phyloP scores from a whole-genome alignment of 139 green algal genomes.

The Chara braunii region DNA sequence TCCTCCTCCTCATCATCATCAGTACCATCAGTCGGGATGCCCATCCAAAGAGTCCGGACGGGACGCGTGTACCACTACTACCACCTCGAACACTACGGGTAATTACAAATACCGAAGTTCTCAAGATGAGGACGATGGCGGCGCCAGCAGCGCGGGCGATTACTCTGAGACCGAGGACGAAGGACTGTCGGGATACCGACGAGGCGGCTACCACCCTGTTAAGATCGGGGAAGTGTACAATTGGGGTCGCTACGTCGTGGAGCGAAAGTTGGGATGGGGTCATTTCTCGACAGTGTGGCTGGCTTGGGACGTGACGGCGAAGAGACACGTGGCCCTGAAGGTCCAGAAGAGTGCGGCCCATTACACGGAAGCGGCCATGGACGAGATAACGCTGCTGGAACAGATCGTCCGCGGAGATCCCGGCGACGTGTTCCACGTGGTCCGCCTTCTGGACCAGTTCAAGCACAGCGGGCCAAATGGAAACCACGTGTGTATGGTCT shows the following conservation, averaged over 20 bases:
- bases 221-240: constrained; percentile 80
- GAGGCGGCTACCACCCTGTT: constrained; percentile 91
- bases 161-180: constrained; percentile 55
- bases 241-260: constrained; percentile 76
- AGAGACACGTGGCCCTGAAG: constrained; percentile 53
- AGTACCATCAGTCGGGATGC: too few relatives aligned
- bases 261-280: constrained; percentile 96
- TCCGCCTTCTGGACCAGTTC: constrained; percentile 80
- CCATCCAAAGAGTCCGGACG: too few relatives aligned
- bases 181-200: constrained; percentile 59
- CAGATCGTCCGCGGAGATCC: constrained; percentile 44
- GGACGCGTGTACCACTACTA: too few relatives aligned
- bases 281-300: constrained; percentile 99
- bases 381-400: constrained; percentile 85
- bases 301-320: constrained; percentile 10
- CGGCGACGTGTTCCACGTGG: constrained; percentile 23
- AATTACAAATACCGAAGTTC: too few relatives aligned
- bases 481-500: constrained; percentile 94
- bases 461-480: constrained; percentile 86
- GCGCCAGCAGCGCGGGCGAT: too few relatives aligned
- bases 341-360: constrained; percentile 90
- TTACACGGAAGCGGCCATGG: constrained; percentile 93
- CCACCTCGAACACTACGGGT: too few relatives aligned
- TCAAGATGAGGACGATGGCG: too few relatives aligned
- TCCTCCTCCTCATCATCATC: too few relatives aligned